These are phyloP conservation scores for Vicia faba DNA, from an alignment of 306 rosid genomes.

Conservation along the genomic window DNA sequence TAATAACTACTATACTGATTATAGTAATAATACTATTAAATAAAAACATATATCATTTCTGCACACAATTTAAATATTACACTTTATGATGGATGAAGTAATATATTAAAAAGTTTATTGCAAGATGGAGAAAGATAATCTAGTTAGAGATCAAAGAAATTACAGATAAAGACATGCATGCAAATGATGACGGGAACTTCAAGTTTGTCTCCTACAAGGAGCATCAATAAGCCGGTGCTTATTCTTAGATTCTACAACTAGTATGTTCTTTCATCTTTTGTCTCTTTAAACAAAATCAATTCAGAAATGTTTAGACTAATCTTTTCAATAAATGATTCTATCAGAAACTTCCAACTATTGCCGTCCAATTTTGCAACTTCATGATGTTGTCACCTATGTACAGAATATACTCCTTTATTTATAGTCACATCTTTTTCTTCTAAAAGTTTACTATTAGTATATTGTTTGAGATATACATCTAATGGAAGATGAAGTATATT, in stretches of 20 bases:
- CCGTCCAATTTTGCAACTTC: constrained; percentile 20
- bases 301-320: background rate
- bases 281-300: background rate
- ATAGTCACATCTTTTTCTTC: constrained; percentile 32
- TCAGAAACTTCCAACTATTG: background rate
- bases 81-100: too few species aligned
- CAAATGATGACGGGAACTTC: constrained; percentile 21
- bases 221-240: constrained; percentile 41
- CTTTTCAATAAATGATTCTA: background rate
- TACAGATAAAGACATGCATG: background rate
- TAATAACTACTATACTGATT: too few species aligned
- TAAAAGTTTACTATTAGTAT: background rate
- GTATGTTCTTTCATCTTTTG: constrained; percentile 15
- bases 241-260: constrained; percentile 32
- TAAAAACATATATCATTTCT: too few species aligned
- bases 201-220: constrained; percentile 35
- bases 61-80: too few species aligned
- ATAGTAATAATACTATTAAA: too few species aligned
- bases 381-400: background rate
- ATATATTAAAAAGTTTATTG: background rate
- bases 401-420: constrained; percentile 19
- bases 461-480: background rate
- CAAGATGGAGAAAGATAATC: background rate
- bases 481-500: background rate
- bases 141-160: background rate